phyloP scores from a whole-genome alignment of 306 rosid genomes.

The Cucumis hystrix region DNA sequence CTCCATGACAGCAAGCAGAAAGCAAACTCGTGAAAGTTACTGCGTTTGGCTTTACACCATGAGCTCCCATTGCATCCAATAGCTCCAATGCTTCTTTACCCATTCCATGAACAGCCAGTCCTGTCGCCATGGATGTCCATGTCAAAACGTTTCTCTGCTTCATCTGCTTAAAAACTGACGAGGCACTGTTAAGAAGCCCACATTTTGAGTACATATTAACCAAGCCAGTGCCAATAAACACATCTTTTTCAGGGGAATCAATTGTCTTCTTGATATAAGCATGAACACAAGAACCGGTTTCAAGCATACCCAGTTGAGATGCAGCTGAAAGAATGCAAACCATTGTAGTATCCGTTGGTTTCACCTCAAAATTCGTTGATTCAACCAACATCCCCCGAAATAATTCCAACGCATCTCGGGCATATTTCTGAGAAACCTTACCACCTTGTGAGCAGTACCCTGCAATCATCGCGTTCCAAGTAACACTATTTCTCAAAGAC shows the following conservation, averaged over 20 bases:
- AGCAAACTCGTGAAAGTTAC: constrained; percentile 37
- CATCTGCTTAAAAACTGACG: constrained; percentile 36
- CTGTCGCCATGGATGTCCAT: constrained; percentile 69
- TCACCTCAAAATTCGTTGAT: constrained; percentile 20
- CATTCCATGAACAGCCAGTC: constrained; percentile 69
- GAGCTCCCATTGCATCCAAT: constrained; percentile 40
- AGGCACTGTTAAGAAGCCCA: constrained; percentile 46
- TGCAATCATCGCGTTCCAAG: constrained; percentile 68
- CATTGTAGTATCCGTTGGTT: constrained; percentile 55
- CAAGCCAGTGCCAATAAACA: constrained; percentile 65
- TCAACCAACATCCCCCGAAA: constrained; percentile 47
- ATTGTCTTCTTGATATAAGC: constrained; percentile 44
- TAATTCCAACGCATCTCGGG: constrained; percentile 33
- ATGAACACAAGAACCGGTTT: constrained; percentile 52
- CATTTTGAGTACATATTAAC: constrained; percentile 86
- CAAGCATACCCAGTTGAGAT: constrained; percentile 49
- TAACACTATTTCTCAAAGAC: constrained; percentile 30
- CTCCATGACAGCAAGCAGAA: constrained; percentile 58
- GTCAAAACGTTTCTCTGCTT: constrained; percentile 46
- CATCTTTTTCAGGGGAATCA: constrained; percentile 40
- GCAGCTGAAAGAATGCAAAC: constrained; percentile 52
- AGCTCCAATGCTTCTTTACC: constrained; percentile 45
- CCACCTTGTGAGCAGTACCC: constrained; percentile 50
- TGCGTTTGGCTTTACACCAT: constrained; percentile 44
- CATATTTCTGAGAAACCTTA: constrained; percentile 11